Evolutionary conservation across 768 basidiomycete genomes (phyloP).

Genomic region (Paxillus ammoniavirescens): DNA sequence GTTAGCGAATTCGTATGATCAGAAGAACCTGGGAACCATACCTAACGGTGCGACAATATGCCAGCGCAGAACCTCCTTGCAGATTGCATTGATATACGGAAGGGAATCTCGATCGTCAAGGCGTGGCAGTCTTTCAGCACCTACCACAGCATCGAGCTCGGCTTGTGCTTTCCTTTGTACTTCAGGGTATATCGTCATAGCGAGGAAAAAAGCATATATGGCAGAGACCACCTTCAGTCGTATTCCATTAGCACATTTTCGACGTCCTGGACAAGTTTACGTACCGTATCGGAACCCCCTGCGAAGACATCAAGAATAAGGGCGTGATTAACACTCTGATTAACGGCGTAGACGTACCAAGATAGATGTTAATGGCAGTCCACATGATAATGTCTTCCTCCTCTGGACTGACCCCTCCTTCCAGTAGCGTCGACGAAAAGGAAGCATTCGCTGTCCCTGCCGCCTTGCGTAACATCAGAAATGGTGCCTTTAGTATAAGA

Average conservation of each 20-base stretch:
- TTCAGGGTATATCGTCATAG: conserved; percentile 23
- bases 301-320: neutral
- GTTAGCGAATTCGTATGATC: too few relatives aligned
- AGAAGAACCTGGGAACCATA: conserved; percentile 24
- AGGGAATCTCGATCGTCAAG: conserved; percentile 21
- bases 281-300: conserved; percentile 47
- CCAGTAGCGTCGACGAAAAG: conserved; percentile 16
- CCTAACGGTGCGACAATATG: conserved; percentile 15
- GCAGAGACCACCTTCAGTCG: conserved; percentile 13
- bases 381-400: conserved; percentile 24
- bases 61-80: conserved; percentile 27
- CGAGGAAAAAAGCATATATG: conserved; percentile 24
- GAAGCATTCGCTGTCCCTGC: conserved; percentile 16
- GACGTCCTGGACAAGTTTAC: conserved; percentile 34
- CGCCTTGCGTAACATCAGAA: conserved; percentile 11
- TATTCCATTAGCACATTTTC: conserved; percentile 18
- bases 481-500: neutral
- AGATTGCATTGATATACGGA: conserved; percentile 26
- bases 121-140: conserved; percentile 19
- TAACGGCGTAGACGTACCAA: conserved; percentile 3
- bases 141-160: conserved; percentile 24
- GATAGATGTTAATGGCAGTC: conserved; percentile 6
- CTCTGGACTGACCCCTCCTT: conserved; percentile 8
- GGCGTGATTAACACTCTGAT: too few relatives aligned
- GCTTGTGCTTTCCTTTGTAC: conserved; percentile 23